Evolutionary conservation across 2,329 filamentous ascomycete species (phyloP), one percentile per base, ranked within the genome.

Genomic region (Xylariomycetidae sp.): DNA sequence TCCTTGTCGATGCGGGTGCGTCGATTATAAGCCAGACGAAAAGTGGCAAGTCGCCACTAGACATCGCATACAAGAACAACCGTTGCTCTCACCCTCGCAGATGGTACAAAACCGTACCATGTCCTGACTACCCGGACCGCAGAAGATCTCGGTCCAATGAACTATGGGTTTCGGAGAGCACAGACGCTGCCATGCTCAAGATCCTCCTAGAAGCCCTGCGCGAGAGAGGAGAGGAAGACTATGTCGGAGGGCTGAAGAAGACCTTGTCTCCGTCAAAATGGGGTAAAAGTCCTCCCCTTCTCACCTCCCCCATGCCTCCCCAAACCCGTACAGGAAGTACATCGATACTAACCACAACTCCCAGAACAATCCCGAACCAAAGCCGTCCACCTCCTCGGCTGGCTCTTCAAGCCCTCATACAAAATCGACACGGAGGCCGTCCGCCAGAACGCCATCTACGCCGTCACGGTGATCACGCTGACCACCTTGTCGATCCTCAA

Each of bases 41-140:
- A 9, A 26, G 28, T 15, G 38, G 31, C 8, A 41, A 41, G 30
- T 41, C 38, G 11, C 27, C 35, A 20, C 31, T 41, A n/a, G 30
- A 30, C 14, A 10, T 38, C 16, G 35, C 38, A 10, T 18, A 15
- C 14, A 25, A 41, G 5, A 27, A 41, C 16, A 25, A n/a, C 12
- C 28, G 19, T 11, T 30, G 19, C 16, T 17, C 17, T 19, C 38
- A 38, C 23, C 36, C 36, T 20, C 25, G 36, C 7, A 16, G 12
- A 13, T 36, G 39, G 31, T 6, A 23, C 1, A 25, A n/a, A 11
- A n/a, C n/a, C n/a, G n/a, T n/a, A n/a, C n/a, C n/a, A n/a, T 23
- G 8, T 23, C 20, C 8, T 23, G 8, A 8, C 20, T 8, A n/a
- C 20, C 20, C 8, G 8, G 20, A 23, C 8, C 20, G 20, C 8